These are phyloP conservation scores for Limonium bicolor DNA, from an alignment of 148 eudicot genomes.

Conservation along the genomic window DNA sequence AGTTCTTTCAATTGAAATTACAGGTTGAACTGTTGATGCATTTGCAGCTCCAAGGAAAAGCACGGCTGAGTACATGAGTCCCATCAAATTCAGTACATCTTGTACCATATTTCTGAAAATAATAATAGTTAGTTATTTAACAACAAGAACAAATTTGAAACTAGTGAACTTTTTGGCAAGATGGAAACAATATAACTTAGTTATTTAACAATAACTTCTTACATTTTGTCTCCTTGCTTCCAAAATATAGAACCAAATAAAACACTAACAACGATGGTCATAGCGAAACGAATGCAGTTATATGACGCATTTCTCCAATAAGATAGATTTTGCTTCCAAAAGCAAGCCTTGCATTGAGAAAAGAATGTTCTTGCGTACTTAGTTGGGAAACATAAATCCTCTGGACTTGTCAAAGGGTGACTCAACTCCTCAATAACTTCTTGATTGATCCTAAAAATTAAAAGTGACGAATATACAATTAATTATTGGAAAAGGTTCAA, in stretches of 20 bases:
- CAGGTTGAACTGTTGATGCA: constrained; percentile 26
- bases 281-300: constrained; percentile 29
- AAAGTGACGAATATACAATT: too few relatives aligned
- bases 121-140: background rate
- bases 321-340: constrained; percentile 59
- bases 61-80: constrained; percentile 37
- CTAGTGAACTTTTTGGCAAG: background rate
- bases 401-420: constrained; percentile 20
- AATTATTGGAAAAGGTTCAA: too few relatives aligned
- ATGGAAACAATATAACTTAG: background rate
- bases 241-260: constrained; percentile 46
- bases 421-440: constrained; percentile 32
- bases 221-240: constrained; percentile 39
- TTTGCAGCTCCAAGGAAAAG: constrained; percentile 43
- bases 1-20: constrained; percentile 42
- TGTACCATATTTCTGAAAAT: constrained; percentile 27
- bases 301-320: constrained; percentile 69
- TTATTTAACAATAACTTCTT: too few relatives aligned
- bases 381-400: constrained; percentile 37
- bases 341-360: constrained; percentile 47
- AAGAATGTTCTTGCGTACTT: constrained; percentile 34
- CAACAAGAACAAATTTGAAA: too few relatives aligned
- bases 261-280: constrained; percentile 20
- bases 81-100: constrained; percentile 45
- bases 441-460: constrained; percentile 39